A percentile compares a stretch with the other conserved stretches of the same genome.
These are phyloP conservation scores for Candida yuanshanica DNA, from an alignment of 805 yeast genomes.

Conservation along the genomic window DNA sequence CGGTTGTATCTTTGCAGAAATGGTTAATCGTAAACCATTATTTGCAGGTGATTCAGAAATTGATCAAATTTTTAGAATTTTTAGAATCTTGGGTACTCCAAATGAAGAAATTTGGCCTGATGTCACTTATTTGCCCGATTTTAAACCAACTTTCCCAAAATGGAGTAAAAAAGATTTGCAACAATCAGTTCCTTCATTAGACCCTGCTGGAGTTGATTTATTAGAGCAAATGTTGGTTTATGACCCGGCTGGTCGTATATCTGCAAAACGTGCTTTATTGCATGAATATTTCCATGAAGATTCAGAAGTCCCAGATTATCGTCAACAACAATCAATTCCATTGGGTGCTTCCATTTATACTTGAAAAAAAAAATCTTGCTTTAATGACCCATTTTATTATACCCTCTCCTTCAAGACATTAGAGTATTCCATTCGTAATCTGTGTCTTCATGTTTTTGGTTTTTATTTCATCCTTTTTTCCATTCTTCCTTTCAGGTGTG, in stretches of 20 bases:
- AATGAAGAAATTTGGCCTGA: slow-evolving; percentile 94
- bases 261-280: slow-evolving; percentile 86
- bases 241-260: slow-evolving; percentile 90
- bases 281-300: slow-evolving; percentile 83
- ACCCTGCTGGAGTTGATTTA: slow-evolving; percentile 77
- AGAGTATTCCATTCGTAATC: too few relatives aligned
- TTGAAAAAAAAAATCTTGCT: slow-evolving; percentile 7
- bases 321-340: slow-evolving; percentile 24
- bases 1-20: slow-evolving; percentile 96
- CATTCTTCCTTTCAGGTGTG: neutral
- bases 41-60: slow-evolving; percentile 98
- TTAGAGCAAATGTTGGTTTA: slow-evolving; percentile 74
- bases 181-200: slow-evolving; percentile 73
- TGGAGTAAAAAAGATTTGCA: slow-evolving; percentile 72
- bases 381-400: slow-evolving; percentile 1
- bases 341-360: slow-evolving; percentile 26
- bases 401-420: neutral
- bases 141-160: slow-evolving; percentile 87
- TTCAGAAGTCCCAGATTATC: slow-evolving; percentile 21
- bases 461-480: neutral
- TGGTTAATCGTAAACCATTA: slow-evolving; percentile 91
- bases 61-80: slow-evolving; percentile 92
- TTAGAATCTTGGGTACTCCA: slow-evolving; percentile 91
- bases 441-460: neutral
- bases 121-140: slow-evolving; percentile 85